phyloP scores from a whole-genome alignment of 305 asterid genomes.

The Fraxinus platypoda region DNA sequence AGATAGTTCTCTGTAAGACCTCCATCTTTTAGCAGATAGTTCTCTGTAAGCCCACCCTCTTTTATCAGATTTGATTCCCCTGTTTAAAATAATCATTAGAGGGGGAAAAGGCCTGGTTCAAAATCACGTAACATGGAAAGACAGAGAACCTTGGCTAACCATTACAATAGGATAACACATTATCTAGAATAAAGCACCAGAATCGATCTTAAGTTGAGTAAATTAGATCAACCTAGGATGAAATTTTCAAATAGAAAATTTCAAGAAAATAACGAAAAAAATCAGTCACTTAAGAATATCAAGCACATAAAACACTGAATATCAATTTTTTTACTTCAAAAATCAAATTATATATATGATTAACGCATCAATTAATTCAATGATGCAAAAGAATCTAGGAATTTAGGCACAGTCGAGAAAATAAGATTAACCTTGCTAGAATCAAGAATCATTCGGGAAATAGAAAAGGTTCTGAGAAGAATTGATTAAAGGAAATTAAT shows the following conservation, averaged over 20 bases:
- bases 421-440: background rate
- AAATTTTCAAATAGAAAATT: background rate
- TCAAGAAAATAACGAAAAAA: background rate
- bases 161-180: slow-evolving; percentile 2
- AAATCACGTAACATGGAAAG: background rate
- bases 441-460: background rate
- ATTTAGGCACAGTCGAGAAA: background rate
- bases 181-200: background rate
- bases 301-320: background rate
- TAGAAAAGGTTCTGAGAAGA: background rate
- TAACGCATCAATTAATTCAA: background rate
- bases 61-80: slow-evolving; percentile 23
- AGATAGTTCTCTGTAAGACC: slow-evolving; percentile 18
- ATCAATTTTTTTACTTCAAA: background rate
- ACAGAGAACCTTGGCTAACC: background rate
- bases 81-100: slow-evolving; percentile 19
- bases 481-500: background rate
- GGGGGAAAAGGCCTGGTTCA: background rate
- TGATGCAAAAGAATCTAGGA: background rate
- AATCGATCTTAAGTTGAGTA: background rate
- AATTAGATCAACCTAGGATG: slow-evolving; percentile 3
- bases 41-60: slow-evolving; percentile 18
- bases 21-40: background rate
- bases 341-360: background rate
- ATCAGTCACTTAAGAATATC: background rate